These are phyloP conservation scores for Raffaelea arxii DNA, from an alignment of 2,329 filamentous ascomycete species.

Conservation along the genomic window DNA sequence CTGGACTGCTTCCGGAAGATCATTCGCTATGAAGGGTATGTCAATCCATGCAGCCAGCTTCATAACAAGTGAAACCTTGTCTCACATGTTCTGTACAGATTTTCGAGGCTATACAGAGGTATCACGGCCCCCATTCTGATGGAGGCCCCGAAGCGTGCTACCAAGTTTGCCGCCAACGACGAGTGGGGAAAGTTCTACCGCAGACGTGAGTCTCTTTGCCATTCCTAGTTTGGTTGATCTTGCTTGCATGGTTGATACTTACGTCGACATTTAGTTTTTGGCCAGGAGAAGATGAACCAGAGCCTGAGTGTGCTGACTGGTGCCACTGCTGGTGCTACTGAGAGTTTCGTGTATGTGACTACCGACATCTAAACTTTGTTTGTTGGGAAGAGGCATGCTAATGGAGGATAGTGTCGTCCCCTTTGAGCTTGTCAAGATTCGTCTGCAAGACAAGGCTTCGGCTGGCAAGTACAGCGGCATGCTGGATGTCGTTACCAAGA, in stretches of 20 bases:
- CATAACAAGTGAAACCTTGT: no score
- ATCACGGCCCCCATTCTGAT: slow-evolving; percentile 95
- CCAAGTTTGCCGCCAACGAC: slow-evolving; percentile 98
- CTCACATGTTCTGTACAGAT: slow-evolving; percentile 35
- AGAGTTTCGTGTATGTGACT: slow-evolving; percentile 56
- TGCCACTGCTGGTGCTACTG: slow-evolving; percentile 88
- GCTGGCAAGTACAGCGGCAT: slow-evolving; percentile 80
- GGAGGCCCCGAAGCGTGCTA: slow-evolving; percentile 58
- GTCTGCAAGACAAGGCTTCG: slow-evolving; percentile 89
- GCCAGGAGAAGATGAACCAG: slow-evolving; percentile 80
- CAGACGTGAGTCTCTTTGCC: slow-evolving; percentile 28
- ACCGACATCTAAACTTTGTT: not conserved
- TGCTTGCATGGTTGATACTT: not conserved
- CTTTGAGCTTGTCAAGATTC: slow-evolving; percentile 97
- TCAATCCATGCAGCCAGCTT: not conserved
- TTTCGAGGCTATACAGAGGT: slow-evolving; percentile 87
- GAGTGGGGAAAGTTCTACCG: slow-evolving; percentile 96
- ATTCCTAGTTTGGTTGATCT: no score
- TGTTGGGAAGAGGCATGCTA: no score
- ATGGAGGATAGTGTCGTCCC: slow-evolving; percentile 57
- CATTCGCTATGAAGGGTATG: slow-evolving; percentile 85
- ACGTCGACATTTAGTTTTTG: slow-evolving; percentile 45
- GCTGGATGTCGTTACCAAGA: slow-evolving; percentile 72
- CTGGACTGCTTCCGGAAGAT: slow-evolving; percentile 98
- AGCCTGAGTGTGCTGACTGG: slow-evolving; percentile 85